Base-by-base conservation (phyloP, 768 basidiomycete genomes). In the Holtermanniella nyarrowii region DNA sequence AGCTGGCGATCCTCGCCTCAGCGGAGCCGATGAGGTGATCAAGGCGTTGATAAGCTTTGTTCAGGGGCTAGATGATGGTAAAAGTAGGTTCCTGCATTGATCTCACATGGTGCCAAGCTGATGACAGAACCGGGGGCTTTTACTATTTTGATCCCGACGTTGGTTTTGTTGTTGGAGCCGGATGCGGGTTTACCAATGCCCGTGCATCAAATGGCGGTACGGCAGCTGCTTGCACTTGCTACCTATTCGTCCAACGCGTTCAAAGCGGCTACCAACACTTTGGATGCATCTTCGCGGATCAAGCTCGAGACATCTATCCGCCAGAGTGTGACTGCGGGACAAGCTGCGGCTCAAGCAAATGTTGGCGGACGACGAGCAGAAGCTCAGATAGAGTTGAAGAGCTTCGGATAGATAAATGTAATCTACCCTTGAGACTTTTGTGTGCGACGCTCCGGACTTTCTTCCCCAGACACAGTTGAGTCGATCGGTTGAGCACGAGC, bases 291-390 rank as follows among this genome's bases (percentile, higher is more conserved):
- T 0, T 76, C 76, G 4, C 74, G 82, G 42, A 81, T 82, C 44
- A 71, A 78, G 21, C 68, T 96, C 47, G 91, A 96, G 68, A 76
- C 77, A 42, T 83, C 85, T 0, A 79, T 95, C 46, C 78, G 90
- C 55, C 82, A 82, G 48, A 82, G 83, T 3, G 78, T 91, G 18
- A 61, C 58, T 3, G 25, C 46, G 7, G 50, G 53, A 11, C 26
- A 22, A 14, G 44, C 40, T 18, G 31, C 27, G 4, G 52, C 37
- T 3, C n/a, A n/a, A n/a, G 49, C 26, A 7, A 41, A 31, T 5
- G 40, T 13, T 4, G 50, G 37, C 3, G 40, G 11, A 10, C 31
- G 16, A 7, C 31, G 31, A 16, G 10, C 7, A 16, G 31, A 16
- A 7, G 31, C 31, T 37, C 31, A 37, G 31, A 37, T 37, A 37